Conservation (phyloP, 1,284 basidiomycete genomes). For the Baeospora myosura region DNA sequence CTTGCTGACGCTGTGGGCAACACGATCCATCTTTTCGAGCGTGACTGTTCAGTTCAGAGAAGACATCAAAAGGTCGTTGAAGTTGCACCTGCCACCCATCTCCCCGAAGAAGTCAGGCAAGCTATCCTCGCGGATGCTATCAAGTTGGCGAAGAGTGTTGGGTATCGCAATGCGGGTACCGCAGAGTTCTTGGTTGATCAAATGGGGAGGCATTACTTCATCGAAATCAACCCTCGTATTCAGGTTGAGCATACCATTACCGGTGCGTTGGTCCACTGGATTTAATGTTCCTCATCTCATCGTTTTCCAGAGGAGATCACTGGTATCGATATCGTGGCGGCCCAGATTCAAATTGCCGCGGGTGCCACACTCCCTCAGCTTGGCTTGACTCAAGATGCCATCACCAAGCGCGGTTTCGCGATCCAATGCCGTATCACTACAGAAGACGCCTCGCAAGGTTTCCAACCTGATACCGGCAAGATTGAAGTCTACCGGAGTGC, state of each 20-base stretch:
- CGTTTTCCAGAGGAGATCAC: slow-evolving; percentile 86
- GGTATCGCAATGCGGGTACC: slow-evolving; percentile 87
- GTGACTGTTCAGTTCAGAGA: slow-evolving; percentile 92
- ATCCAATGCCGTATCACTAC: slow-evolving; percentile 99
- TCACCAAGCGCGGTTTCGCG: slow-evolving; percentile 93
- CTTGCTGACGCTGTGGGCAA: slow-evolving; percentile 76
- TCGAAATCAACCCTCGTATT: slow-evolving; percentile 93
- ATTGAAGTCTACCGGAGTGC: slow-evolving; percentile 99
- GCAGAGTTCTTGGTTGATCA: slow-evolving; percentile 93
- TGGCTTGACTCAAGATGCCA: slow-evolving; percentile 93
- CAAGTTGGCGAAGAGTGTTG: slow-evolving; percentile 85
- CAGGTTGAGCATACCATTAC: slow-evolving; percentile 94
- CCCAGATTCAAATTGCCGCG: slow-evolving; percentile 97
- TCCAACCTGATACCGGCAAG: slow-evolving; percentile 99
- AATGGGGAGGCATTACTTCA: slow-evolving; percentile 80
- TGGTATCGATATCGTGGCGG: slow-evolving; percentile 96
- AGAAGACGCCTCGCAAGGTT: slow-evolving; percentile 86
- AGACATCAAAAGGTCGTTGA: slow-evolving; percentile 95
- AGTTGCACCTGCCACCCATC: slow-evolving; percentile 88
- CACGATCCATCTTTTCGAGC: slow-evolving; percentile 85
- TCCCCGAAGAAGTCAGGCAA: slow-evolving; percentile 67
- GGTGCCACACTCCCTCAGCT: slow-evolving; percentile 94
- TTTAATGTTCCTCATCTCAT: too few relatives aligned
- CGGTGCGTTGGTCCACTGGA: too few relatives aligned
- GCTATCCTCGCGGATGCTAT: slow-evolving; percentile 85